These are phyloP conservation scores for Thielaviopsis populi DNA, from an alignment of 2,329 filamentous ascomycete species.

Conservation along the genomic window DNA sequence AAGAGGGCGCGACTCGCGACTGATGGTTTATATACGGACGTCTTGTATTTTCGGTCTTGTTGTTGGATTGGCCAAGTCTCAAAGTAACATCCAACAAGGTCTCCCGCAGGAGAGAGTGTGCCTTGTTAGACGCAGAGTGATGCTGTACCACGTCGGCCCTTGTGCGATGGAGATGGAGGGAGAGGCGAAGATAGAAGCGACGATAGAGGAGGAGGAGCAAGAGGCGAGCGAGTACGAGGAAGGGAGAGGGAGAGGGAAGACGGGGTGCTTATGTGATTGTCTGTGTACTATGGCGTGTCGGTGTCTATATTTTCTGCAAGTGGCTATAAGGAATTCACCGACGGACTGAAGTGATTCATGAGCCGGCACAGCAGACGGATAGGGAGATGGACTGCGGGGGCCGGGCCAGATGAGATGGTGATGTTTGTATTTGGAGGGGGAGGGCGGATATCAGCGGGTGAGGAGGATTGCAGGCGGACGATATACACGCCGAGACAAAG, in stretches of 20 bases:
- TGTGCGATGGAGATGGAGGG: not conserved
- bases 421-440: not conserved
- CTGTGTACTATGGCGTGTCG: not conserved
- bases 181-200: not conserved
- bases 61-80: not conserved
- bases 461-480: not conserved
- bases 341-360: not conserved
- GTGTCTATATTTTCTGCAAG: not conserved
- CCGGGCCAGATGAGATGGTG: not conserved
- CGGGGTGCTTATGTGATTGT: not conserved
- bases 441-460: not conserved
- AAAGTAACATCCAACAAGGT: not conserved
- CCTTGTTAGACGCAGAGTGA: conserved; percentile 1
- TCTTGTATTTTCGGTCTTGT: no score
- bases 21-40: not conserved
- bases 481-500: not conserved
- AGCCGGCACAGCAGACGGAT: not conserved
- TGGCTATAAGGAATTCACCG: not conserved
- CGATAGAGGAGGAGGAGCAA: not conserved
- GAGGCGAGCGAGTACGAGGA: not conserved
- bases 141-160: not conserved
- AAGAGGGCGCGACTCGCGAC: not conserved
- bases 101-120: conserved; percentile 1
- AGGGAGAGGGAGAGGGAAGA: not conserved
- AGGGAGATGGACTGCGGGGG: not conserved